Base-by-base conservation (phyloP, 805 yeast species). In the Lipomyces lipofer region DNA sequence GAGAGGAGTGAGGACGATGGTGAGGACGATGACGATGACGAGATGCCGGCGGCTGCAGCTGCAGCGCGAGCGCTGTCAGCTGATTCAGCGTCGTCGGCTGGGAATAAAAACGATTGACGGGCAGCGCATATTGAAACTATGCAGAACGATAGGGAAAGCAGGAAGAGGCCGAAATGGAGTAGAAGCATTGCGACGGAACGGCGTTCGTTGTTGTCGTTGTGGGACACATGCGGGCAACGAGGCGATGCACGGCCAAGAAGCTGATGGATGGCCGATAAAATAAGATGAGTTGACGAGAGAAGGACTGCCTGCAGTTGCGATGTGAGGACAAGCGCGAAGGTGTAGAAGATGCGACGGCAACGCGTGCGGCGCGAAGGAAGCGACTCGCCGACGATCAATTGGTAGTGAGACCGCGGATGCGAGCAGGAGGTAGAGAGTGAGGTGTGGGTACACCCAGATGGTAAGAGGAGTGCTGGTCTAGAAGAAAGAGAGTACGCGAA, bases 51-150 rank as follows among this genome's bases (percentile, higher is more conserved):
- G 19, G 51, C 47, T 30, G 51, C 51, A 24, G 51, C 51, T 4
- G 51, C 51, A 6, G 45, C 36, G 19, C 32, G 40, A 15, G 52
- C 27, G n/a, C 17, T 17, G 7, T 19, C 40, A 8, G 52, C 4
- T n/a, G n/a, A 15, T 22, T 29, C 13, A n/a, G 9, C 35, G 27
- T 25, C 52, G 22, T 29, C 52, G 29, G 12, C 9, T 48, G 47
- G 47, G 24, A 48, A 21, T 19, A 6, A 9, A 36, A 36, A 36
- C 19, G 52, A 10, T 15, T 21, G 17, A 19, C 36, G 35, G 27
- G 53, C 52, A n/a, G 54, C 52, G 21, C 53, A 48, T 43, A 48
- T 48, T 12, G 52, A 45, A 12, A 45, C 54, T 4, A 48, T 49
- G 51, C 52, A 48, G 29, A 48, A 29, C 50, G 52, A 48, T 19